Evolutionary conservation across 2,329 filamentous ascomycete genomes (phyloP).

Genomic region (Talaromyces sp.): DNA sequence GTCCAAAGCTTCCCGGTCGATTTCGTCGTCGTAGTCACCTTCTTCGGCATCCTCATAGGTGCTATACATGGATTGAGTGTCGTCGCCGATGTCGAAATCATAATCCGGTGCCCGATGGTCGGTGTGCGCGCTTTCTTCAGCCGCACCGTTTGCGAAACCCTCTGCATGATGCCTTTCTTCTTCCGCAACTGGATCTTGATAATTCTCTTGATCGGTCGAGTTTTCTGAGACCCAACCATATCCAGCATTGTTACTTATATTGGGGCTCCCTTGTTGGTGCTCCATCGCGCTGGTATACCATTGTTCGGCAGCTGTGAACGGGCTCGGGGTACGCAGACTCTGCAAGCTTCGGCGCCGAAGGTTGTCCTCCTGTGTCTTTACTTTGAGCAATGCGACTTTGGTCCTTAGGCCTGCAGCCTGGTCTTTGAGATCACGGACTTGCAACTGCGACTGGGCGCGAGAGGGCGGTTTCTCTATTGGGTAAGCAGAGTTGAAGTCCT

Average conservation of each 20-base stretch:
- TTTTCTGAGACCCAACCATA: constrained; percentile 31
- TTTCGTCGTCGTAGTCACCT: constrained; percentile 39
- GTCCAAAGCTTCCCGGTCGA: constrained; percentile 60
- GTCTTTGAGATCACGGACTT: constrained; percentile 70
- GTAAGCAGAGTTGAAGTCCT: constrained; percentile 33
- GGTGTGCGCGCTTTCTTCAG: not conserved
- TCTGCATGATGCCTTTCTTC: not conserved
- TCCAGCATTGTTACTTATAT: constrained; percentile 30
- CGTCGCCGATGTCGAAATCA: constrained; percentile 20
- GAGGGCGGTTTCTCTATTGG: constrained; percentile 46
- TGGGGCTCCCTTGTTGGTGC: constrained; percentile 27
- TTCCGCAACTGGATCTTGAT: not conserved
- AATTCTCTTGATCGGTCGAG: constrained; percentile 17
- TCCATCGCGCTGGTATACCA: constrained; percentile 45
- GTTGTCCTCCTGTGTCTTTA: constrained; percentile 74
- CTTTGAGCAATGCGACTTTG: constrained; percentile 74
- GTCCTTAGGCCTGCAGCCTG: constrained; percentile 83
- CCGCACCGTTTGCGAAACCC: not conserved
- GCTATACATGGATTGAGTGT: constrained; percentile 27
- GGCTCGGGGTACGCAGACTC: constrained; percentile 69
- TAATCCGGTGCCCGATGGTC: constrained; percentile 11
- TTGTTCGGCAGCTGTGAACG: constrained; percentile 69
- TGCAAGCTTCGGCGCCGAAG: constrained; percentile 72
- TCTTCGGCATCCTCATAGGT: constrained; percentile 42
- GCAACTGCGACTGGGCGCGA: constrained; percentile 67